These are phyloP conservation scores for Hypholoma fasciculare DNA, from an alignment of 768 basidiomycete species.

Conservation along the genomic window DNA sequence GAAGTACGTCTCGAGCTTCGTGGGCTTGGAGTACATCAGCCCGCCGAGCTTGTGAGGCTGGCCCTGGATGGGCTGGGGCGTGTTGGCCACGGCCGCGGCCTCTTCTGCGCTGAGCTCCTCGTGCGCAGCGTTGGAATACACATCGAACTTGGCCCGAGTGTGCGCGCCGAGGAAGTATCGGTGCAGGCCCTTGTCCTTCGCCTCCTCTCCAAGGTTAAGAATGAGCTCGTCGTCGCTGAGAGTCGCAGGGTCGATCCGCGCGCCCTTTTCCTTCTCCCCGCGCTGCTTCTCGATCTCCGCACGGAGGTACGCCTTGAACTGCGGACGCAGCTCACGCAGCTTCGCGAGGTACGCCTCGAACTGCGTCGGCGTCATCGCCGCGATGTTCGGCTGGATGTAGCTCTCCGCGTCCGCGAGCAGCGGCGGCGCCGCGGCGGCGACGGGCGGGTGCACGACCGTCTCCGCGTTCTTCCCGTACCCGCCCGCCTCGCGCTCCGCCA, in stretches of 20 bases:
- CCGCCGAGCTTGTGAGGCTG: slow-evolving; percentile 66
- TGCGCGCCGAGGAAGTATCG: slow-evolving; percentile 21
- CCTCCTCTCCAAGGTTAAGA: slow-evolving; percentile 8
- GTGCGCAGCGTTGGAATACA: slow-evolving; percentile 6
- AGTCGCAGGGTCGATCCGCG: not conserved
- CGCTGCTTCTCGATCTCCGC: slow-evolving; percentile 15
- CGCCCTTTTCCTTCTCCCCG: slow-evolving; percentile 8
- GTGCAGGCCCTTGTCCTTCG: slow-evolving; percentile 15
- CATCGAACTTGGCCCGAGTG: slow-evolving; percentile 16
- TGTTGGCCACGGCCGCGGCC: slow-evolving; percentile 14
- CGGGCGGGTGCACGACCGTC: too few relatives aligned
- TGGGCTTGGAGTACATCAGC: slow-evolving; percentile 56
- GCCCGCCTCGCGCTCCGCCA: too few relatives aligned
- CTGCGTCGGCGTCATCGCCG: slow-evolving; percentile 57
- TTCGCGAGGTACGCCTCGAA: slow-evolving; percentile 62
- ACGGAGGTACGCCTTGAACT: slow-evolving; percentile 51
- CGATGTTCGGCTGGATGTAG: slow-evolving; percentile 43
- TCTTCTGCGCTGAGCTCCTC: not conserved
- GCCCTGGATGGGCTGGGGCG: slow-evolving; percentile 48
- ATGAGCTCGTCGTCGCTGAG: slow-evolving; percentile 16
- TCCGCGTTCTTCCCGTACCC: too few relatives aligned
- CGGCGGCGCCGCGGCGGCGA: too few relatives aligned
- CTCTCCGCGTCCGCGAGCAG: slow-evolving; percentile 1
- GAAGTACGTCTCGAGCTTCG: slow-evolving; percentile 54
- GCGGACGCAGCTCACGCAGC: slow-evolving; percentile 54